Conservation (phyloP, 768 basidiomycete genomes). For the Phallus indusiatus region DNA sequence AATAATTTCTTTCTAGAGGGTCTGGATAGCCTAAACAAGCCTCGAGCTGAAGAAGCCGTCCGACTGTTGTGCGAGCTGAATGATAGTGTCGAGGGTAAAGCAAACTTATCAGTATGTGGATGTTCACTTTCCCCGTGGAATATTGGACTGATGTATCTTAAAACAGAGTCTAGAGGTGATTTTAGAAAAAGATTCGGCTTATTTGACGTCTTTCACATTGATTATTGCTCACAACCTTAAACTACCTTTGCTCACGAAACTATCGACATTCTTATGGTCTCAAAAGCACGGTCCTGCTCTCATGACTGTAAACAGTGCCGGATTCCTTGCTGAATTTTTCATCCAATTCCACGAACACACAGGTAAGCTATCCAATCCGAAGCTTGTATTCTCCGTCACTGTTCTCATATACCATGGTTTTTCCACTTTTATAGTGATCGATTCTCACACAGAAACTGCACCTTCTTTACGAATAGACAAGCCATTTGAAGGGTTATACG, state of each 20-base stretch:
- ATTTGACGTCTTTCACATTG: conserved; percentile 58
- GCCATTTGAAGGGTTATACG: conserved; percentile 74
- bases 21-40: conserved; percentile 64
- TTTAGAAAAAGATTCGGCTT: conserved; percentile 43
- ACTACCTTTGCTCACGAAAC: conserved; percentile 39
- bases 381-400: neutral
- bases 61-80: conserved; percentile 77
- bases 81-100: conserved; percentile 66
- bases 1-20: conserved; percentile 95
- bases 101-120: conserved; percentile 40
- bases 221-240: conserved; percentile 81
- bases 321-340: conserved; percentile 83
- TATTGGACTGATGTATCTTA: neutral
- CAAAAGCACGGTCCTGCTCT: conserved; percentile 53
- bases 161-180: conserved; percentile 41
- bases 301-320: conserved; percentile 72
- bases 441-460: conserved; percentile 71
- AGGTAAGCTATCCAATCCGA: conserved; percentile 38
- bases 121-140: neutral
- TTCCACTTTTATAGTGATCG: conserved; percentile 51
- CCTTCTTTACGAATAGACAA: conserved; percentile 79
- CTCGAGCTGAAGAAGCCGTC: conserved; percentile 72
- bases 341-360: conserved; percentile 86
- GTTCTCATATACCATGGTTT: neutral
- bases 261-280: conserved; percentile 63